These are phyloP conservation scores for Sordariomycetes sp. DNA, from an alignment of 2,329 filamentous ascomycete genomes.

Conservation along the genomic window DNA sequence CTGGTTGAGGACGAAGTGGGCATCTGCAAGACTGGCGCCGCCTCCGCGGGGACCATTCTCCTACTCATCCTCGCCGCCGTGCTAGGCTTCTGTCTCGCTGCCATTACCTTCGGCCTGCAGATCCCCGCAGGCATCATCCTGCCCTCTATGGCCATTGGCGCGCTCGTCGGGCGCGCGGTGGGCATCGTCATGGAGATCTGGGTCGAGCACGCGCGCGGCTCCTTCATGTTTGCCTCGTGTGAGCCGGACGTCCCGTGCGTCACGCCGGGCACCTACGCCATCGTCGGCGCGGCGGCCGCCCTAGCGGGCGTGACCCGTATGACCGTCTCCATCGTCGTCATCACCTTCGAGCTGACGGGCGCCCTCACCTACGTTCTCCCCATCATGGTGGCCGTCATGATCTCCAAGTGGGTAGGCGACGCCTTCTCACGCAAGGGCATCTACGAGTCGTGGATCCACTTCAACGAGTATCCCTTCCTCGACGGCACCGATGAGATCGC, in stretches of 20 bases:
- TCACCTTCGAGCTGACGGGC: constrained; percentile 98
- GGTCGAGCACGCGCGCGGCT: constrained; percentile 67
- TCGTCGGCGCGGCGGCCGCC: constrained; percentile 90
- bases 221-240: constrained; percentile 69
- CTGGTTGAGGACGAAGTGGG: constrained; percentile 78
- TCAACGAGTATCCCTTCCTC: constrained; percentile 91
- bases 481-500: constrained; percentile 68
- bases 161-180: constrained; percentile 77
- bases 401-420: constrained; percentile 96
- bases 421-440: constrained; percentile 88
- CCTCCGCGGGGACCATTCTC: constrained; percentile 71
- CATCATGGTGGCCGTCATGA: constrained; percentile 98
- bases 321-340: constrained; percentile 97
- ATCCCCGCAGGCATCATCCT: constrained; percentile 94
- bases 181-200: constrained; percentile 85
- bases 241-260: constrained; percentile 80
- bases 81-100: constrained; percentile 75
- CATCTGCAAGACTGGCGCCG: constrained; percentile 78
- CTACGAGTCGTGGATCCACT: constrained; percentile 95
- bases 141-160: constrained; percentile 92
- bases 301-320: constrained; percentile 88
- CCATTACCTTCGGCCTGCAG: constrained; percentile 85
- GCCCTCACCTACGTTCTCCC: constrained; percentile 93
- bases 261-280: constrained; percentile 90
- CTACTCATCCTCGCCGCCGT: constrained; percentile 73